Percentiles rank a stretch among this genome's conserved stretches.
Conservation (phyloP, 73 alveolate genomes). For the Effrenium voratum region DNA sequence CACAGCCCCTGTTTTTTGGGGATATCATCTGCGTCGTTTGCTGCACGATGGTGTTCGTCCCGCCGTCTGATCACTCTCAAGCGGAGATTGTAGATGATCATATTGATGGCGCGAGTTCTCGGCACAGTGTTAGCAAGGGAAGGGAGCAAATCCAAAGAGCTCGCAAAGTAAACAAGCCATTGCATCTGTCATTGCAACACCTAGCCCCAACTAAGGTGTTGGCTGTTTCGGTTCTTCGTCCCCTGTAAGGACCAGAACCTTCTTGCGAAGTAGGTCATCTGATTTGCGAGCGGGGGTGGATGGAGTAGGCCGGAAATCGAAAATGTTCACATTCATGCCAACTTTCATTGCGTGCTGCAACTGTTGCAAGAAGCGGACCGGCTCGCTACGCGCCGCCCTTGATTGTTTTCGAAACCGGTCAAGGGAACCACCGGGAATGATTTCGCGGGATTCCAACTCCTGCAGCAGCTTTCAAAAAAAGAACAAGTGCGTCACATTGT, state of each 20-base stretch:
- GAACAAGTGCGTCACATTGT: neutral
- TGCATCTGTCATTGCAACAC: too few relatives aligned
- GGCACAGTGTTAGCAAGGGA: too few relatives aligned
- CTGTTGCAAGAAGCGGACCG: neutral
- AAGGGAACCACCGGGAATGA: constrained; percentile 15
- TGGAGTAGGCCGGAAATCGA: neutral
- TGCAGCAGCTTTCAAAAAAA: neutral
- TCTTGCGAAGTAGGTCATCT: neutral
- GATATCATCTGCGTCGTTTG: neutral
- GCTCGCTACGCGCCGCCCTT: neutral
- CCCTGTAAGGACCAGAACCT: neutral
- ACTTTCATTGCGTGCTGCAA: neutral
- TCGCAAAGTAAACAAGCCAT: too few relatives aligned
- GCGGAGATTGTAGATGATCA: neutral
- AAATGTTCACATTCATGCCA: neutral
- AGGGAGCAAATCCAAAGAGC: too few relatives aligned
- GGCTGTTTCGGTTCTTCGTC: constrained; percentile 28
- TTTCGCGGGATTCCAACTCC: constrained; percentile 11
- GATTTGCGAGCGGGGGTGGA: neutral
- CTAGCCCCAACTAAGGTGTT: too few relatives aligned
- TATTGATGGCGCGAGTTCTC: constrained; percentile 5
- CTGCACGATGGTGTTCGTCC: constrained; percentile 28
- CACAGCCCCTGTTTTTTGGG: constrained; percentile 25
- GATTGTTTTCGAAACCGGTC: constrained; percentile 42
- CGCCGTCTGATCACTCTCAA: neutral